phyloP scores from a whole-genome alignment of 257 asterid genomes.

The Ligustrum vulgare region DNA sequence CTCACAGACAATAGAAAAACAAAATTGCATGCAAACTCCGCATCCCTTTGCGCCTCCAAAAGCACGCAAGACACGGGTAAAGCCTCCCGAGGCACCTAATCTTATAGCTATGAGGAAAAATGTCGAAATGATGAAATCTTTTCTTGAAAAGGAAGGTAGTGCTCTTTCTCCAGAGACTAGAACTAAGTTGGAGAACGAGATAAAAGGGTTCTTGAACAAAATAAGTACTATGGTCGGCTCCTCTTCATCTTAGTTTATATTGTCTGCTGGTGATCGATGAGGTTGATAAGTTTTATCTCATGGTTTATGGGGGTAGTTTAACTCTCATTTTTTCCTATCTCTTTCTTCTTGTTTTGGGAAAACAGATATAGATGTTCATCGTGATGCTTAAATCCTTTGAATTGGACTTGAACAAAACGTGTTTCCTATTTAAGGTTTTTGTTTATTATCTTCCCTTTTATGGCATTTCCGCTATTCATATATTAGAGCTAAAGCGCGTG shows the following conservation, averaged over 20 bases:
- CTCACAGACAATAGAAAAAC: conserved; percentile 15
- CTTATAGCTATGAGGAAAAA: conserved; percentile 54
- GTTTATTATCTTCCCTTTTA: background rate
- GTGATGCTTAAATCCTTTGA: conserved; percentile 12
- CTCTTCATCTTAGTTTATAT: conserved; percentile 35
- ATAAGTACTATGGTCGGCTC: conserved; percentile 46
- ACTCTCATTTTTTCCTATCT: conserved; percentile 13
- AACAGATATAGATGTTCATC: background rate
- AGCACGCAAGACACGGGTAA: conserved; percentile 16
- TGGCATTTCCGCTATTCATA: background rate
- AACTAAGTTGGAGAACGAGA: conserved; percentile 67
- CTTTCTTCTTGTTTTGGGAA: background rate
- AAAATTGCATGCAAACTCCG: conserved; percentile 3
- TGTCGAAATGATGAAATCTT: conserved; percentile 71
- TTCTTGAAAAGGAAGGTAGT: conserved; percentile 69
- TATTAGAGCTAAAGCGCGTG: background rate
- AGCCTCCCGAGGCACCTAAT: conserved; percentile 37
- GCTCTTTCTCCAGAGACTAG: conserved; percentile 55
- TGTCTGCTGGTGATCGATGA: background rate
- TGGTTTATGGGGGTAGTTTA: conserved; percentile 13
- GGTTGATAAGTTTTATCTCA: background rate
- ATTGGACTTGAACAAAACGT: background rate
- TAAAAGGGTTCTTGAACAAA: conserved; percentile 53
- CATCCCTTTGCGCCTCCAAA: conserved; percentile 25
- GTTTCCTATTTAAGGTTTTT: background rate